Evolutionary conservation across 352 stramenopile genomes (phyloP).

Genomic region (Plasmopara viticola): DNA sequence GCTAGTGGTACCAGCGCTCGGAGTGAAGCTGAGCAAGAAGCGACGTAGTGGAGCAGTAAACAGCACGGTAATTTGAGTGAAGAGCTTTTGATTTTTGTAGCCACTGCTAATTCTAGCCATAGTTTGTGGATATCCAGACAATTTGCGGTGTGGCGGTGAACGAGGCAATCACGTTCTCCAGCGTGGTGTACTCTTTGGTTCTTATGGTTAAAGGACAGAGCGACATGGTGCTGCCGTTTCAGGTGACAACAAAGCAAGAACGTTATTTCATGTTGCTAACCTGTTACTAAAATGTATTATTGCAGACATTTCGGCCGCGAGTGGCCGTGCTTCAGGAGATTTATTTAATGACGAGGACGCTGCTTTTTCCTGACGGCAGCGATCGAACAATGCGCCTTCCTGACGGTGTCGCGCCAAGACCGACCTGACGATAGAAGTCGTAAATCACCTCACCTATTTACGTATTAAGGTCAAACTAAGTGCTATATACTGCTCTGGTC

Average conservation of each 20-base stretch:
- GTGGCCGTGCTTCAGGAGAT: slow-evolving; percentile 66
- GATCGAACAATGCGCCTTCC: slow-evolving; percentile 45
- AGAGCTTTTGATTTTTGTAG: not conserved
- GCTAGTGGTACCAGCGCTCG: slow-evolving; percentile 64
- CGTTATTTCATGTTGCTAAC: not conserved
- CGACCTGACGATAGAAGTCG: slow-evolving; percentile 4
- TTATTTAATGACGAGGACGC: slow-evolving; percentile 42
- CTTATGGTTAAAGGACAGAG: slow-evolving; percentile 64
- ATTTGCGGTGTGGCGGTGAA: slow-evolving; percentile 75
- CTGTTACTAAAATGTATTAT: not conserved
- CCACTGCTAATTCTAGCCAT: not conserved
- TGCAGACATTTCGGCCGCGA: slow-evolving; percentile 61
- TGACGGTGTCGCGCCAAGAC: slow-evolving; percentile 5
- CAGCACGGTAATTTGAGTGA: slow-evolving; percentile 15
- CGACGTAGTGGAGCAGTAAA: slow-evolving; percentile 34
- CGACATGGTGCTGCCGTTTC: slow-evolving; percentile 69
- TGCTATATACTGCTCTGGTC: slow-evolving; percentile 5
- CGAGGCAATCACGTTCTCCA: slow-evolving; percentile 72
- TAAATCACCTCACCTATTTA: not conserved
- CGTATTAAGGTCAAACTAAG: not conserved
- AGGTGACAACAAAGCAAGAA: slow-evolving; percentile 31
- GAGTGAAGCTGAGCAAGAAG: slow-evolving; percentile 63
- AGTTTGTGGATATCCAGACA: slow-evolving; percentile 30
- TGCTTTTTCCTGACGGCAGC: slow-evolving; percentile 48
- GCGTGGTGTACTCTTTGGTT: slow-evolving; percentile 77